Base-by-base conservation (phyloP, 306 rosid species). In the Luffa acutangula region DNA sequence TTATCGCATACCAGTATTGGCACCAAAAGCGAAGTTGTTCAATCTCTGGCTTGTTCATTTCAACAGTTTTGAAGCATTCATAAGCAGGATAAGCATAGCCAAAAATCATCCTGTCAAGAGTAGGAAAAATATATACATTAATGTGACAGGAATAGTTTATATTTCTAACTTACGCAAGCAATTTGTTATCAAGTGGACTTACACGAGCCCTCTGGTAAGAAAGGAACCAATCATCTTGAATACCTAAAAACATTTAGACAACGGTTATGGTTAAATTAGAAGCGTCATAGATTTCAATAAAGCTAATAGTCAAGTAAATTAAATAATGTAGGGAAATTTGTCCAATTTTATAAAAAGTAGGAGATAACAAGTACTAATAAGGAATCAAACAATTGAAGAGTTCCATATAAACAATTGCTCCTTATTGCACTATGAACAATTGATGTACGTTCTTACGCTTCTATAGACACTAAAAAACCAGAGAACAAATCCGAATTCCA, bases 1-100 rank as follows among this genome's bases (percentile, higher is more conserved):
- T 42, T 58, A 70, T 60, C 67, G 48, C 58, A 59, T 88, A 93
- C 98, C 98, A 93, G 79, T 93, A 93, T 83, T 93, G 97, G 88
- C 98, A 93, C 98, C 97, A 93, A 81, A 93, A 93, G 85, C 88
- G 96, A 79, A 93, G 97, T 45, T 89, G 89, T 73, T 93, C 97
- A 20, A 93, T 90, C 83, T 91, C 96, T 3, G 98, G 93, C 82
- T 80, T 89, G 83, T 90, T 91, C 89, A 80, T 90, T 76, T 93
- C 98, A 45, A 93, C 97, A 37, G 90, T 85, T 84, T 93, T 93
- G 77, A 88, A 93, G 86, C 97, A 93, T 86, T 93, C 97, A 73
- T 93, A 93, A 43, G 97, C 97, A 70, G 97, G 98, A 82, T 87
- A 93, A 46, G 94, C 97, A 90, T 93, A 93, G 36, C 96, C 97